Evolutionary conservation across 108 stramenopile genomes (phyloP).

Genomic region (Stephanodiscus triporus): DNA sequence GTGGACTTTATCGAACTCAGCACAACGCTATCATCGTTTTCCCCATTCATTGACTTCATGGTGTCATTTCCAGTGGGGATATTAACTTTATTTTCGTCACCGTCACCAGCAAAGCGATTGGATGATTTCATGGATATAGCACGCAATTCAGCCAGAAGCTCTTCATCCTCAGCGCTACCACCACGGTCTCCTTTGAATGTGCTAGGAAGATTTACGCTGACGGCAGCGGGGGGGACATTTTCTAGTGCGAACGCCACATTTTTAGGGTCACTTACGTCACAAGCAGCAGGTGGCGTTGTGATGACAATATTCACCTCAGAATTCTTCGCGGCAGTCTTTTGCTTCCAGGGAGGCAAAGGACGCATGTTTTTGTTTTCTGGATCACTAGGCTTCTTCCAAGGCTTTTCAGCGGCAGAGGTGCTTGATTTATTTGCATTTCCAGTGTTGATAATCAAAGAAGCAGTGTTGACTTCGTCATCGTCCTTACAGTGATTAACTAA

Average conservation of each 20-base stretch:
- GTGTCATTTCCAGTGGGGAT: background rate
- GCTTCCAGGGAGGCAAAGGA: background rate
- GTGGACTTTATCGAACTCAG: background rate
- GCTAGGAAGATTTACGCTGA: background rate
- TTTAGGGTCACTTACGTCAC: background rate
- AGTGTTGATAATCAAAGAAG: too few relatives aligned
- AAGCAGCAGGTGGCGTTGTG: background rate
- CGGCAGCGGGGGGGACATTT: background rate
- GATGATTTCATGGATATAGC: constrained; percentile 66
- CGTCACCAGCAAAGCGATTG: constrained; percentile 48
- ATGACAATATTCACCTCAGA: too few relatives aligned
- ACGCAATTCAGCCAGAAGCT: constrained; percentile 62
- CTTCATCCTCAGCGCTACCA: constrained; percentile 80
- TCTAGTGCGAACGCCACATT: background rate
- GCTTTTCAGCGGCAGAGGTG: too few relatives aligned
- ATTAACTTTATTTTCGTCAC: background rate
- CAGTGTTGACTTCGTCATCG: too few relatives aligned
- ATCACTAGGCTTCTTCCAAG: too few relatives aligned
- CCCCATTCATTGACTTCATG: background rate
- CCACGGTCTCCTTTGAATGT: constrained; percentile 57
- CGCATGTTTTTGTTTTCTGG: too few relatives aligned
- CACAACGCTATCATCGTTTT: background rate
- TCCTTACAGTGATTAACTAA: constrained; percentile 4
- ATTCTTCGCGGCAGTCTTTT: background rate
- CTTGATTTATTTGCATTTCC: background rate